Conservation (phyloP, 805 yeast species). For the Starmera pachycereana region DNA sequence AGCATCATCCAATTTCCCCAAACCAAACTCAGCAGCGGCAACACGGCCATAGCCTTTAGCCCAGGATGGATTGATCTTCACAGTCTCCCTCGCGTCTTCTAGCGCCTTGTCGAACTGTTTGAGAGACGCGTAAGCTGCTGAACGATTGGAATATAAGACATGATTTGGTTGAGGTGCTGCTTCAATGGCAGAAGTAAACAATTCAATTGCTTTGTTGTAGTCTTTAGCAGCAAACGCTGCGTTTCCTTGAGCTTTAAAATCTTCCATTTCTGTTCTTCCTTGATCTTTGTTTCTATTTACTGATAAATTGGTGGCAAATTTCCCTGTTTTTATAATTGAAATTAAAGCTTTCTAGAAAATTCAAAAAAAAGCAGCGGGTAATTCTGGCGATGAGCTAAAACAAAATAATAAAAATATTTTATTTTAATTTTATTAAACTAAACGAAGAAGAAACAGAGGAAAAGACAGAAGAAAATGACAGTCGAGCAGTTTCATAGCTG, state of each 20-base stretch:
- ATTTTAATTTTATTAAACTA: background rate
- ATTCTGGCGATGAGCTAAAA: background rate
- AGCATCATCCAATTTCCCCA: constrained; percentile 71
- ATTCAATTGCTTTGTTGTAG: constrained; percentile 66
- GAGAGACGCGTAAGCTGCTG: constrained; percentile 81
- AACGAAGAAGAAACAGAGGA: too few relatives aligned
- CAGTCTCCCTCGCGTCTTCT: constrained; percentile 77
- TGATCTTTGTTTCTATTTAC: constrained; percentile 1
- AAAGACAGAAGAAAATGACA: too few relatives aligned
- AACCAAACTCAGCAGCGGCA: constrained; percentile 89
- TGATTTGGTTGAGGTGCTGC: constrained; percentile 79
- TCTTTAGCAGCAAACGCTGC: constrained; percentile 86
- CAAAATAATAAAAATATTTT: too few relatives aligned
- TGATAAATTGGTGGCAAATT: background rate
- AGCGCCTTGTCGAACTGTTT: constrained; percentile 67
- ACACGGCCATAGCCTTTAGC: constrained; percentile 92
- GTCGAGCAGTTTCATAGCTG: constrained; percentile 29
- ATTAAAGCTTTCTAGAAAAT: constrained; percentile 6
- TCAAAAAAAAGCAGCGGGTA: background rate
- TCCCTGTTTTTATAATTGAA: background rate
- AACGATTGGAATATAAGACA: constrained; percentile 87
- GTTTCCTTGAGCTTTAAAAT: constrained; percentile 86
- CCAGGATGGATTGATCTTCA: constrained; percentile 77
- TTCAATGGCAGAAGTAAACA: constrained; percentile 80
- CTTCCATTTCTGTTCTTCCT: constrained; percentile 53